Base-by-base conservation (phyloP, 805 yeast species). In the Zygoascus tannicola region DNA sequence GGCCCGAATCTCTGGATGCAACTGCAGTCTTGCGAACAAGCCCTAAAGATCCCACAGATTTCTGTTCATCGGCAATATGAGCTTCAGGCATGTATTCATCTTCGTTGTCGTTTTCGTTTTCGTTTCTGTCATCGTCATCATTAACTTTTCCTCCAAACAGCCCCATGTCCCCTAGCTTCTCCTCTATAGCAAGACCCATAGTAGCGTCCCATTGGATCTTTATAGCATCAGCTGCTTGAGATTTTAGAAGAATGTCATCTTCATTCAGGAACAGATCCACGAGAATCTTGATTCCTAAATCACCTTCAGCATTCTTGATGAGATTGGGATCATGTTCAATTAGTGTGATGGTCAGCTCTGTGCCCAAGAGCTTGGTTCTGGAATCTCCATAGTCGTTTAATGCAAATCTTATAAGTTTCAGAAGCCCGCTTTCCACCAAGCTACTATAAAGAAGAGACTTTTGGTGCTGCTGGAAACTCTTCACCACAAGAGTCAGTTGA, bases 161-260 rank as follows among this genome's bases (percentile, higher is more conserved):
- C 19, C 22, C 40, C 15, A 33, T 7, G 19, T 33, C 35, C 15
- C 35, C 20, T 7, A 33, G 15, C 20, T 18, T 14, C 21, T 22
- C 32, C 7, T 37, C 32, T 15, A 23, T n/a, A 22, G 15, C 32
- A 14, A 15, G n/a, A 22, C 21, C 19, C 21, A 21, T 37, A 16
- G 20, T 37, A 3, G 40, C 32, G 55, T 83, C 88, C 12, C 88
- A 66, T 28, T 88, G 62, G 1, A 80, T 77, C 56, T 80, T 80
- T 40, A 88, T 62, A 1, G 95, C 94, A 62, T 87, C 96, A 50
- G 75, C 78, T 0, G 88, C 82, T 59, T 87, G 96, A 4, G 83
- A 76, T 56, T 82, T 80, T 41, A 87, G 63, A 0, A 94, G 94
- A 4, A 80, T 74, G 50, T 78, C 78, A 8, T 68, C 65, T 47